Evolutionary conservation across 208 protist species (phyloP), one percentile per base, ranked within the genome.

Genomic region (Leishmania braziliensis): DNA sequence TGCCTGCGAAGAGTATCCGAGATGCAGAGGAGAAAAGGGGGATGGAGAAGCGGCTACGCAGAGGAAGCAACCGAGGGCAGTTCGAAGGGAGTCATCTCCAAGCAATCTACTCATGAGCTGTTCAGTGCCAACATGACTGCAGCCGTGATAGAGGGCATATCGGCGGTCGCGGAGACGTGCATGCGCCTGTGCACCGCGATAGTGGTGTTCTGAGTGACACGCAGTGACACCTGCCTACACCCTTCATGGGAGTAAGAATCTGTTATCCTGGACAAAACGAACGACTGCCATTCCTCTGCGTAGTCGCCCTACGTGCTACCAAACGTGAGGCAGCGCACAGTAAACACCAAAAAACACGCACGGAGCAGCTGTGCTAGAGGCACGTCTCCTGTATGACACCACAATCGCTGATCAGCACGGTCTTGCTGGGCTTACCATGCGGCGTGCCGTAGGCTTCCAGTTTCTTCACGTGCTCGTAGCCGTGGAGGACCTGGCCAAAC

Each of bases 401-500:
- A 48, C 90, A 96, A 73, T 97, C 92, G 33, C 85, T 86, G 68
- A 98, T 91, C 26, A 90, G 12, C 29, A 94, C 86, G 9, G 77
- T 89, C 56, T 84, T 79, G 12, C 81, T 90, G 43, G 95, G 90
- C 78, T 89, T 93, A 16, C 95, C 95, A 69, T 89, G 85, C 54
- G 93, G 87, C 0, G 93, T 90, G 14, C 96, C 95, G 62, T 87
- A 85, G 43, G 78, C 75, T 88, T 98, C 95, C 56, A 98, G 78
- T 9, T 77, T 82, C 79, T 90, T 95, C 10, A 99, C 90, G 63
- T 92, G 78, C 29, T 98, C 91, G 82, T 89, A 95, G 43, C 96
- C 96, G 58, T 91, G 88, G 20, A 92, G 73, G 56, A 99, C 98
- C 77, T 96, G 88, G 16, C 98, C 98, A 82, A 99, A 99, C 36